Base-by-base conservation (phyloP, 164 flowering plant species). In the Chimonanthus praecox region DNA sequence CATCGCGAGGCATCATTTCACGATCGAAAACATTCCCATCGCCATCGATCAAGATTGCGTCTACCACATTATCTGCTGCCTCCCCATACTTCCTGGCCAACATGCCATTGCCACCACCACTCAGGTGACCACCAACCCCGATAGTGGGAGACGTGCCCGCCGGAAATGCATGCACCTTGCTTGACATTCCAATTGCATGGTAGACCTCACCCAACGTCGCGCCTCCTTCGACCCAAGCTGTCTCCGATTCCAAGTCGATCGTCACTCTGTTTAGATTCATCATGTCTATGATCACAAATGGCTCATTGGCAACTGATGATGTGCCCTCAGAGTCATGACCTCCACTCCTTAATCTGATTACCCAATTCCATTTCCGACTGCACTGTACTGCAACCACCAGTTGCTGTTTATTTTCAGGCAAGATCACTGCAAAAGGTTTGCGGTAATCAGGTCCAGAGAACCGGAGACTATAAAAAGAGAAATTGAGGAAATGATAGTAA, bases 181-280 rank as follows among this genome's bases (percentile, higher is more conserved):
- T 78, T 13, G 77, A 46, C 69, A 63, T 33, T 8, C 78, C 71
- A 21, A 81, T 76, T 9, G 69, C 68, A 48, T 78, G 61, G 66
- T 78, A 81, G 3, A 69, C 46, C 73, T 81, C 78, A 49, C 83
- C 83, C n/a, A 81, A 77, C 3, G 83, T 81, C 2, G 81, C 81
- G 5, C 83, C 83, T 11, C 77, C 79, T 69, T 73, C 75, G 2
- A 81, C 74, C 83, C 81, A 81, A 9, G 79, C 81, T 0, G 79
- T 81, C 66, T 74, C 71, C 0, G 75, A 69, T 9, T 64, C 70
- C 47, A 76, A 15, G 67, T 81, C 81, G 0, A 78, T 74, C 2
- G 60, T 70, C 46, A 78, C 72, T 16, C 43, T 11, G 68, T 74
- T 78, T 2, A 78, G 58, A 71, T 81, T 78, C 69, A 76, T 71